A percentile compares a stretch with the other conserved stretches of the same genome.
Evolutionary conservation across 495 filamentous ascomycete genomes (phyloP).

Genomic region (Articulospora tetracladia): DNA sequence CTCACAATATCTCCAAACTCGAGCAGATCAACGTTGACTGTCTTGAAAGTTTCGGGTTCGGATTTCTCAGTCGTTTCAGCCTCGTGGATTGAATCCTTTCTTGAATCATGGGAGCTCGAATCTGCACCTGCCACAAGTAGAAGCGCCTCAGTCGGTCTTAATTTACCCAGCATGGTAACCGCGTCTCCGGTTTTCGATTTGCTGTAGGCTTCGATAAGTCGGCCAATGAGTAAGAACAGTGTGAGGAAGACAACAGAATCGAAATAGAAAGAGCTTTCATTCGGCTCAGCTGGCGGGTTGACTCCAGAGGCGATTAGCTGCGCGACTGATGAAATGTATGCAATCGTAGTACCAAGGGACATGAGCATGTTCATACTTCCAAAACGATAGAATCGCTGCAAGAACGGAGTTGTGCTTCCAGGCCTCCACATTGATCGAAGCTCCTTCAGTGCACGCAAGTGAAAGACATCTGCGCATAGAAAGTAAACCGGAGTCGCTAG

Average conservation of each 20-base stretch:
- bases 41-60: slow-evolving; percentile 21
- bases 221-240: slow-evolving; percentile 77
- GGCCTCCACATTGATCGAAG: slow-evolving; percentile 74
- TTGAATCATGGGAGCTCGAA: slow-evolving; percentile 8
- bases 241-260: slow-evolving; percentile 94
- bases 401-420: slow-evolving; percentile 70
- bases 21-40: slow-evolving; percentile 60
- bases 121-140: slow-evolving; percentile 44
- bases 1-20: slow-evolving; percentile 80
- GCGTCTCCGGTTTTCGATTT: slow-evolving; percentile 91
- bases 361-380: slow-evolving; percentile 97
- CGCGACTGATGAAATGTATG: slow-evolving; percentile 80
- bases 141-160: slow-evolving; percentile 76
- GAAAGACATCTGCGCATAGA: slow-evolving; percentile 83
- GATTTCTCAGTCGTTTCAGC: background rate
- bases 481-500: slow-evolving; percentile 89
- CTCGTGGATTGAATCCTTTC: background rate
- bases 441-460: slow-evolving; percentile 74
- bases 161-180: slow-evolving; percentile 70
- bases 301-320: slow-evolving; percentile 57
- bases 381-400: slow-evolving; percentile 82
- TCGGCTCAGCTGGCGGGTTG: slow-evolving; percentile 26
- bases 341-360: slow-evolving; percentile 82
- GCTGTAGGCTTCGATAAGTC: slow-evolving; percentile 85
- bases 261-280: slow-evolving; percentile 72